These are phyloP conservation scores for Teunomyces funiuensis DNA, from an alignment of 805 yeast species.

Conservation along the genomic window DNA sequence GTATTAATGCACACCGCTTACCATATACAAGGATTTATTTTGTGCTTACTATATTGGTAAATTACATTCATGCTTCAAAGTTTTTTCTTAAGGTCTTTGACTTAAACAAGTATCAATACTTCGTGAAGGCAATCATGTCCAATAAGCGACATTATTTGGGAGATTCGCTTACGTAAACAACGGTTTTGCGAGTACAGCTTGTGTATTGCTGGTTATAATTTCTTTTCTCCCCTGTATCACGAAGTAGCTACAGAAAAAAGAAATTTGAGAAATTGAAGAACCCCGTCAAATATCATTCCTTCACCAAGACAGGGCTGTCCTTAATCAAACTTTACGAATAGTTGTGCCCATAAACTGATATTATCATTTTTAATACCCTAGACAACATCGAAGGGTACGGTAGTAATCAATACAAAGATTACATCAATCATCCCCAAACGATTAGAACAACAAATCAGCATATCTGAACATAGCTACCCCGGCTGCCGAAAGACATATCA, in stretches of 20 bases:
- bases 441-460: conserved; percentile 2
- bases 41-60: too few species aligned
- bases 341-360: background rate
- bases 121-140: too few species aligned
- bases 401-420: background rate
- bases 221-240: conserved; percentile 1
- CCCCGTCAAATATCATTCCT: conserved; percentile 5
- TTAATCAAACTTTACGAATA: background rate
- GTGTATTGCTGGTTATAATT: conserved; percentile 3
- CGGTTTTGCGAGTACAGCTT: background rate
- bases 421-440: background rate
- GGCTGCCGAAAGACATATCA: background rate
- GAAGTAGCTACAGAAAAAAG: conserved; percentile 1
- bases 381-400: background rate
- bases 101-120: too few species aligned
- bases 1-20: too few species aligned
- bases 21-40: too few species aligned
- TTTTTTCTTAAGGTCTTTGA: too few species aligned
- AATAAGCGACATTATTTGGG: too few species aligned
- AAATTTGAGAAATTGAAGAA: conserved; percentile 5
- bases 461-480: background rate
- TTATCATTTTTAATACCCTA: background rate
- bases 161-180: background rate
- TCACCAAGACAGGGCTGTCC: background rate
- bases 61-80: too few species aligned